Evolutionary conservation across 768 basidiomycete species (phyloP).

Genomic region (Xerocomellus amylosporus): DNA sequence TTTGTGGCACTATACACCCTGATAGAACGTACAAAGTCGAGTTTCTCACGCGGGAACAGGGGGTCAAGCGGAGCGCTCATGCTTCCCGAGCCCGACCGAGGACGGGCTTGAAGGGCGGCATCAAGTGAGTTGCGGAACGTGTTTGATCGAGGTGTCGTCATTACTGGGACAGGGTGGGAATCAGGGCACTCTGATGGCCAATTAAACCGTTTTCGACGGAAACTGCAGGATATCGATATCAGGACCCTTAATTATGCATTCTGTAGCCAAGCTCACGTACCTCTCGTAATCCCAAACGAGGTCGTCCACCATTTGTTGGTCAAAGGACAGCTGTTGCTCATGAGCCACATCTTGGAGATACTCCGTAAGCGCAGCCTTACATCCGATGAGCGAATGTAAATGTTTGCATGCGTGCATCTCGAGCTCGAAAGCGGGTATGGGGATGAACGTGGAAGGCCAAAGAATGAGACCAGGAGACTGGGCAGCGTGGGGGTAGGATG

Average conservation of each 20-base stretch:
- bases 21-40: constrained; percentile 51
- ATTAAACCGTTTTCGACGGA: constrained; percentile 64
- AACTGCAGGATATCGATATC: constrained; percentile 39
- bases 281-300: constrained; percentile 37
- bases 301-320: constrained; percentile 26
- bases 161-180: constrained; percentile 22
- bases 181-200: constrained; percentile 55
- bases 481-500: constrained; percentile 28
- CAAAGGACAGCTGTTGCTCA: constrained; percentile 19
- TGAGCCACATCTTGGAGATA: constrained; percentile 40
- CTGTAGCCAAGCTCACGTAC: constrained; percentile 18
- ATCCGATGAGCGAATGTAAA: constrained; percentile 61
- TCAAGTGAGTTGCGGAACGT: constrained; percentile 21
- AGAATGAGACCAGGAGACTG: constrained; percentile 66
- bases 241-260: constrained; percentile 6
- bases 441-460: constrained; percentile 57
- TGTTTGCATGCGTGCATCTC: constrained; percentile 77
- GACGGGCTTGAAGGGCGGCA: constrained; percentile 3
- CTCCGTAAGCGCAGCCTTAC: constrained; percentile 54
- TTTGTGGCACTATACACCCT: constrained; percentile 53
- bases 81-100: constrained; percentile 7
- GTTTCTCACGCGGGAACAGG: constrained; percentile 35
- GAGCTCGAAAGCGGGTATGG: constrained; percentile 54
- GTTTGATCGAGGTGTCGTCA: constrained; percentile 23
- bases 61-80: constrained; percentile 21